A percentile compares a stretch with the other conserved stretches of the same genome.
phyloP scores from a whole-genome alignment of 768 basidiomycete genomes.

The Termitomyces sp. region DNA sequence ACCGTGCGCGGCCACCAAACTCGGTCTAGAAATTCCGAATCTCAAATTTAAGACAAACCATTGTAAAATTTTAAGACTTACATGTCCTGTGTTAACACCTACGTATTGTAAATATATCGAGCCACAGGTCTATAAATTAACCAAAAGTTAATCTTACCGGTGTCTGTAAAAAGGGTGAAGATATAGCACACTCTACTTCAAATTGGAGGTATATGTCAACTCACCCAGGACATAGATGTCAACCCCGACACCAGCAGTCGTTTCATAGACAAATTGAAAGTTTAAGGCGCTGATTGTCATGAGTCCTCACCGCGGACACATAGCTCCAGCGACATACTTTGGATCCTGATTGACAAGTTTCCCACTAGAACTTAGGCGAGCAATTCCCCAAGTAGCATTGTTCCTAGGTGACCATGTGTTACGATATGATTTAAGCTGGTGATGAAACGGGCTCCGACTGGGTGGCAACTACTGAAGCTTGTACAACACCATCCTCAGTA shows the following conservation, averaged over 20 bases:
- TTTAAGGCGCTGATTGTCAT: slow-evolving; percentile 2
- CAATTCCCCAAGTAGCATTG: slow-evolving; percentile 29
- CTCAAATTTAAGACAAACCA: neutral
- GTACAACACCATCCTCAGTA: slow-evolving; percentile 21
- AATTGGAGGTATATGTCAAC: neutral
- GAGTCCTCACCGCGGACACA: too few species aligned
- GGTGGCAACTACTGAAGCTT: slow-evolving; percentile 11
- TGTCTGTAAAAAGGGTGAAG: slow-evolving; percentile 12
- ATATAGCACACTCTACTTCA: neutral
- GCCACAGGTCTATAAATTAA: neutral
- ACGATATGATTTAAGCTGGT: neutral
- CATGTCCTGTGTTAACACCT: slow-evolving; percentile 4
- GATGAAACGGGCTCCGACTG: slow-evolving; percentile 12
- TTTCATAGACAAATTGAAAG: slow-evolving; percentile 10
- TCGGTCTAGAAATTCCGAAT: slow-evolving; percentile 16
- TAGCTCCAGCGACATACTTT: neutral
- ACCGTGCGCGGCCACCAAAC: slow-evolving; percentile 38
- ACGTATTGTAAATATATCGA: neutral
- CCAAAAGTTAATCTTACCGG: slow-evolving; percentile 9
- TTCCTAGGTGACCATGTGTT: slow-evolving; percentile 10
- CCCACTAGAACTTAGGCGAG: slow-evolving; percentile 20
- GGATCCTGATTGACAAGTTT: slow-evolving; percentile 14
- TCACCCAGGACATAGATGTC: slow-evolving; percentile 37
- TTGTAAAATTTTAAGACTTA: neutral
- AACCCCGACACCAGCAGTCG: slow-evolving; percentile 13